Evolutionary conservation across 306 rosid genomes (phyloP).

Genomic region (Pyrus betulifolia): DNA sequence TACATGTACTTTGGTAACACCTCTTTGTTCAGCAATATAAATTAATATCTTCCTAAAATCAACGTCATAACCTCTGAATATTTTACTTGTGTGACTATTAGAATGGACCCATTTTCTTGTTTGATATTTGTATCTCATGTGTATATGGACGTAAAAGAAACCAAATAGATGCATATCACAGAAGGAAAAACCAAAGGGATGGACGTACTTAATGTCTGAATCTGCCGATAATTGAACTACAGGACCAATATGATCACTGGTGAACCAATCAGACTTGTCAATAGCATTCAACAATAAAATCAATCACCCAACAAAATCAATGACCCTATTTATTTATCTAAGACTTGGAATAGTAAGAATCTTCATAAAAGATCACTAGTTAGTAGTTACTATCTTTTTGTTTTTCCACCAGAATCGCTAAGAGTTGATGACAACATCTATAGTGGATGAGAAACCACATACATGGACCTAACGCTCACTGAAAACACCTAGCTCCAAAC

Average conservation of each 20-base stretch:
- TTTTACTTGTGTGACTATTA: not conserved
- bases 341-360: not conserved
- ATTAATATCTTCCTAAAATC: not conserved
- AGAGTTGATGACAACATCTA: not conserved
- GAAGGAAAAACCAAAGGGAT: not conserved
- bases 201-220: not conserved
- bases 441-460: not conserved
- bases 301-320: not conserved
- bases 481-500: not conserved
- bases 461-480: not conserved
- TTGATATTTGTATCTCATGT: not conserved
- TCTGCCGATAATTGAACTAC: not conserved
- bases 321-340: not conserved
- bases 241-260: not conserved
- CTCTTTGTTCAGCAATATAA: not conserved
- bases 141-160: not conserved
- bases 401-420: not conserved
- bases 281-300: not conserved
- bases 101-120: not conserved
- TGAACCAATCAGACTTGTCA: not conserved
- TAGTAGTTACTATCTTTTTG: not conserved
- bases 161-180: not conserved
- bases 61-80: not conserved
- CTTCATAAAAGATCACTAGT: not conserved
- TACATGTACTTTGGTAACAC: not conserved